These are phyloP conservation scores for Funneliformis mosseae DNA, from an alignment of 192 early-diverging fungal species.

Conservation along the genomic window DNA sequence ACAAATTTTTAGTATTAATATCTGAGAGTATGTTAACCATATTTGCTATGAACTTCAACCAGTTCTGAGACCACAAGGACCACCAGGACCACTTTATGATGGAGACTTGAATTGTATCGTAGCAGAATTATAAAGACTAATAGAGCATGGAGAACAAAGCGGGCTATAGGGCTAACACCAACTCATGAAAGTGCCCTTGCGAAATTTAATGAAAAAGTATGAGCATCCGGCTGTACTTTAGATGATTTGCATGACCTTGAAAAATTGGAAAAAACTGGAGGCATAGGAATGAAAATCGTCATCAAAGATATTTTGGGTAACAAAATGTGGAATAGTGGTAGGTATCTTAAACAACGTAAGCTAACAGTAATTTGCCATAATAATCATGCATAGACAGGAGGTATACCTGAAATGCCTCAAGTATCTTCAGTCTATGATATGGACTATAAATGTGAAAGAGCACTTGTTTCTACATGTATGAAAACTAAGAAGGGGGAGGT, in stretches of 20 bases:
- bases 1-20: too few species aligned
- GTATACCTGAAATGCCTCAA: too few species aligned
- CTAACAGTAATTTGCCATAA: too few species aligned
- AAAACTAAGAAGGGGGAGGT: background rate
- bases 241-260: background rate
- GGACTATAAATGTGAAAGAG: conserved; percentile 9
- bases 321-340: background rate
- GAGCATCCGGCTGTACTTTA: too few species aligned
- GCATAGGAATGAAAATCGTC: background rate
- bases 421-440: conserved; percentile 10
- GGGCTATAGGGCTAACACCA: background rate
- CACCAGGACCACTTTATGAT: background rate
- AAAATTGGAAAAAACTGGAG: background rate
- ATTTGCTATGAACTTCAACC: too few species aligned
- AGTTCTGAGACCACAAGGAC: background rate
- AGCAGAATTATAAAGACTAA: background rate
- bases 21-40: too few species aligned
- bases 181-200: too few species aligned
- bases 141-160: background rate
- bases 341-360: background rate
- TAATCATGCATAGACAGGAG: too few species aligned
- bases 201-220: too few species aligned
- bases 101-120: background rate
- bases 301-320: background rate
- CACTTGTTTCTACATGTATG: background rate